These are phyloP conservation scores for Pseudogymnoascus sp. DNA, from an alignment of 2,329 filamentous ascomycete species.

Conservation along the genomic window DNA sequence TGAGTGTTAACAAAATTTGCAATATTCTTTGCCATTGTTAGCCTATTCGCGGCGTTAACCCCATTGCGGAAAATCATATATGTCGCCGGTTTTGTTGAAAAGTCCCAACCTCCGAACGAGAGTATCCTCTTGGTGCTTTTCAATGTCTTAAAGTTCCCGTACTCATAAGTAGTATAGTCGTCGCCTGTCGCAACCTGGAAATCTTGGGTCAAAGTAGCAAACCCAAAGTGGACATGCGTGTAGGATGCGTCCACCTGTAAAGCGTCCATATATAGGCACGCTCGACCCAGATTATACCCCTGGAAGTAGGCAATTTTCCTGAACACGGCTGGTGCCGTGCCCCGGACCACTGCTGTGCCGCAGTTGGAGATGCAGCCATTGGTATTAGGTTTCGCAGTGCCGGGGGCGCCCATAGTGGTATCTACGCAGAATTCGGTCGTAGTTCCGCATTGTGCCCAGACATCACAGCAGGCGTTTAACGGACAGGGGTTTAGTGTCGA, in stretches of 20 bases:
- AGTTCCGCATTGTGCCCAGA: constrained; percentile 14
- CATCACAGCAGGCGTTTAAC: constrained; percentile 16
- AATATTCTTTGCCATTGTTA: constrained; percentile 28
- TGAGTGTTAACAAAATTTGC: constrained; percentile 30
- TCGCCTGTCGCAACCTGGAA: constrained; percentile 15
- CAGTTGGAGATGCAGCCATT: constrained; percentile 37
- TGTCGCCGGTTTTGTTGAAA: constrained; percentile 29
- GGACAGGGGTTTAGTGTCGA: neutral
- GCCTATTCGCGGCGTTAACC: constrained; percentile 29
- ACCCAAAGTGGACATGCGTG: constrained; percentile 30
- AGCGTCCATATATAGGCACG: constrained; percentile 25
- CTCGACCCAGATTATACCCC: constrained; percentile 24
- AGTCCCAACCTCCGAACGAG: constrained; percentile 39
- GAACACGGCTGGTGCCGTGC: constrained; percentile 15
- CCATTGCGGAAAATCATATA: constrained; percentile 22
- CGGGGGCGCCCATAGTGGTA: constrained; percentile 28
- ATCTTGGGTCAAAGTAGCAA: constrained; percentile 28
- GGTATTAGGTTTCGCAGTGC: constrained; percentile 22
- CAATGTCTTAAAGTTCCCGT: constrained; percentile 25
- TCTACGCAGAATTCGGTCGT: constrained; percentile 30
- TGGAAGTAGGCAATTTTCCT: constrained; percentile 30
- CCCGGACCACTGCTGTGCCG: constrained; percentile 30
- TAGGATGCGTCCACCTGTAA: constrained; percentile 20
- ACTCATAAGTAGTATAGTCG: neutral
- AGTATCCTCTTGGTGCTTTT: constrained; percentile 31